Evolutionary conservation across 768 basidiomycete species (phyloP).

Genomic region (Collybia sordida): DNA sequence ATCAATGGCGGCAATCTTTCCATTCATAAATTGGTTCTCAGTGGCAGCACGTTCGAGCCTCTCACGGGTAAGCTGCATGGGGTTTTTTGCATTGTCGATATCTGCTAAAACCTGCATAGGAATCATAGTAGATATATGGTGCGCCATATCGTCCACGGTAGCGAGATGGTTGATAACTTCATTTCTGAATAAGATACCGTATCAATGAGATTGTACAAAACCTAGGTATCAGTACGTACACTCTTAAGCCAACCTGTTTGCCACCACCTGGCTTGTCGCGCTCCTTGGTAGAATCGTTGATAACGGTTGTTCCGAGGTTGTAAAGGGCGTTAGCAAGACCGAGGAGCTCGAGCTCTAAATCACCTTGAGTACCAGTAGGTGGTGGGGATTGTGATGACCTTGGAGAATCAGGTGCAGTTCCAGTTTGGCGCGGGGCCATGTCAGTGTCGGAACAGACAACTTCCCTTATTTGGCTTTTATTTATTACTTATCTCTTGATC

Average conservation of each 20-base stretch:
- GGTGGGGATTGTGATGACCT: slow-evolving; percentile 73
- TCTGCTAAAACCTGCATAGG: slow-evolving; percentile 76
- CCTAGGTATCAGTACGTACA: slow-evolving; percentile 42
- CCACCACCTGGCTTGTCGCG: slow-evolving; percentile 66
- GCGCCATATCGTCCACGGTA: slow-evolving; percentile 67
- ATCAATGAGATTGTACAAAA: slow-evolving; percentile 3
- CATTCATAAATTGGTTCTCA: slow-evolving; percentile 92
- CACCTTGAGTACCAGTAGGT: slow-evolving; percentile 67
- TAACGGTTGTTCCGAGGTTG: slow-evolving; percentile 80
- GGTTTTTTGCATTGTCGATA: slow-evolving; percentile 79
- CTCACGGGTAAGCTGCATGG: slow-evolving; percentile 79
- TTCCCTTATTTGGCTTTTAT: no score
- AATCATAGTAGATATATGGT: slow-evolving; percentile 60
- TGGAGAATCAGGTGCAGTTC: slow-evolving; percentile 62
- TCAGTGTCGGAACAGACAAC: no score
- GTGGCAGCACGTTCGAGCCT: slow-evolving; percentile 80
- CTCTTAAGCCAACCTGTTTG: slow-evolving; percentile 77
- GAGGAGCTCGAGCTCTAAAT: slow-evolving; percentile 72
- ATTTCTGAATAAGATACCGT: slow-evolving; percentile 46
- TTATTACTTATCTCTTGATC: no score
- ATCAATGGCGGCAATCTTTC: slow-evolving; percentile 77
- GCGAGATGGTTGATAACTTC: slow-evolving; percentile 70
- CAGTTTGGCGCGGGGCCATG: slow-evolving; percentile 1
- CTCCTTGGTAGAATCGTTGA: slow-evolving; percentile 81
- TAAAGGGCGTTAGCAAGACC: slow-evolving; percentile 78